Evolutionary conservation across 1,284 basidiomycete species (phyloP).

Genomic region (Peniophora sp.): DNA sequence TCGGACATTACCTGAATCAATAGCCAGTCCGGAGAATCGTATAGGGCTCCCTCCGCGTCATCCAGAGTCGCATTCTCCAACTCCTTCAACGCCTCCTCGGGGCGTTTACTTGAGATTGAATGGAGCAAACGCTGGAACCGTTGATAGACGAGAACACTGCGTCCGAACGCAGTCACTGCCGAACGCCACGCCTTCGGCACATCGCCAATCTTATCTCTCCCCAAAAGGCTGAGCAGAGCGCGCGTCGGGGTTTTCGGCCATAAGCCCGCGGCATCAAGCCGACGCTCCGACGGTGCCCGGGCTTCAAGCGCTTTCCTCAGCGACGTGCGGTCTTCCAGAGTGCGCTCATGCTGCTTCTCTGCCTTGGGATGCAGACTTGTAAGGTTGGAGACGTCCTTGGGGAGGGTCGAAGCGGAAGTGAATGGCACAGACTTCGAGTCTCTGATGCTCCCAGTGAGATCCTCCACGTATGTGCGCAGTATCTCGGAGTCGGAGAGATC

Average conservation of each 20-base stretch:
- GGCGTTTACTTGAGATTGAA: conserved; percentile 4
- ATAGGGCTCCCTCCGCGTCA: conserved; percentile 9
- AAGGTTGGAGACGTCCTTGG: too few relatives aligned
- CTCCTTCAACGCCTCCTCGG: conserved; percentile 29
- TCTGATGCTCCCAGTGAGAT: too few relatives aligned
- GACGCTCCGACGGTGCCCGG: neutral
- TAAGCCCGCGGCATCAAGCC: conserved; percentile 13
- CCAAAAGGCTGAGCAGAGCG: conserved; percentile 10
- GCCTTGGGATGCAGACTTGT: too few relatives aligned
- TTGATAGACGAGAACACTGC: conserved; percentile 23
- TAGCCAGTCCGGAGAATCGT: conserved; percentile 33
- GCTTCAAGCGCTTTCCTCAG: too few relatives aligned
- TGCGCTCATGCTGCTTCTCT: too few relatives aligned
- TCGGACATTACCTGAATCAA: conserved; percentile 29
- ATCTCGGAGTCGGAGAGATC: too few relatives aligned
- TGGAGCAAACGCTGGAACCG: conserved; percentile 24
- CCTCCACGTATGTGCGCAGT: too few relatives aligned
- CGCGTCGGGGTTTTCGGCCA: conserved; percentile 22
- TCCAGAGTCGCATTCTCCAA: conserved; percentile 17
- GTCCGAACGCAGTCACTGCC: conserved; percentile 19
- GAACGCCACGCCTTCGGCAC: conserved; percentile 19
- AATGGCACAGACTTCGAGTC: too few relatives aligned
- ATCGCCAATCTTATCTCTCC: neutral
- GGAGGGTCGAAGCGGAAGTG: too few relatives aligned
- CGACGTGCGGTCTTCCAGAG: too few relatives aligned